A percentile compares a stretch with the other conserved stretches of the same genome.
Conservation (phyloP, 192 early-diverging fungal species). For the Coemansia sp. region DNA sequence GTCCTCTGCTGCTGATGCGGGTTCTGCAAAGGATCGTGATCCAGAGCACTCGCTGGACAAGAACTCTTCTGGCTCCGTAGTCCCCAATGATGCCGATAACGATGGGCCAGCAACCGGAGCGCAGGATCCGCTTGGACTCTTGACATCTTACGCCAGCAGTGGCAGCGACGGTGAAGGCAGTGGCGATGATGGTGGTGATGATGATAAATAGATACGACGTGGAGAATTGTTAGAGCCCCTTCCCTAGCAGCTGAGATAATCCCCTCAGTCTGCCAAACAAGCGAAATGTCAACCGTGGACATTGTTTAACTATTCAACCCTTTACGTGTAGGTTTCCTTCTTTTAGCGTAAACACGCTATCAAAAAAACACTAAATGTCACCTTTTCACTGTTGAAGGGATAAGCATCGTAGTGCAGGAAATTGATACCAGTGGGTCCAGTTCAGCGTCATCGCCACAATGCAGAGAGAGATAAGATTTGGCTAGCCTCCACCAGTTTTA, state of each 20-base stretch:
- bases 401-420: too few species aligned
- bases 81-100: not conserved
- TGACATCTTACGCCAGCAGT: conserved; percentile 28
- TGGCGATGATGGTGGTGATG: conserved; percentile 3
- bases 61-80: not conserved
- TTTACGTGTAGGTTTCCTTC: too few species aligned
- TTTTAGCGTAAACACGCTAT: too few species aligned
- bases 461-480: too few species aligned
- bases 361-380: too few species aligned
- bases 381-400: too few species aligned
- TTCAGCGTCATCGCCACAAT: too few species aligned
- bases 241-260: too few species aligned
- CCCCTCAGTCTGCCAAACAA: not conserved
- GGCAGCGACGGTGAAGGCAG: conserved; percentile 10
- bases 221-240: too few species aligned
- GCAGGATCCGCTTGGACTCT: conserved; percentile 5
- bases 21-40: not conserved
- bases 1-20: not conserved
- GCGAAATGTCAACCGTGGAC: not conserved
- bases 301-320: too few species aligned
- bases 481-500: too few species aligned
- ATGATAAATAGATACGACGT: not conserved
- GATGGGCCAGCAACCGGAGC: not conserved
- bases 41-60: not conserved
- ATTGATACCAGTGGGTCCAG: too few species aligned